Base-by-base conservation (phyloP, 495 filamentous ascomycete species). In the Staphylotrichum longicolle region DNA sequence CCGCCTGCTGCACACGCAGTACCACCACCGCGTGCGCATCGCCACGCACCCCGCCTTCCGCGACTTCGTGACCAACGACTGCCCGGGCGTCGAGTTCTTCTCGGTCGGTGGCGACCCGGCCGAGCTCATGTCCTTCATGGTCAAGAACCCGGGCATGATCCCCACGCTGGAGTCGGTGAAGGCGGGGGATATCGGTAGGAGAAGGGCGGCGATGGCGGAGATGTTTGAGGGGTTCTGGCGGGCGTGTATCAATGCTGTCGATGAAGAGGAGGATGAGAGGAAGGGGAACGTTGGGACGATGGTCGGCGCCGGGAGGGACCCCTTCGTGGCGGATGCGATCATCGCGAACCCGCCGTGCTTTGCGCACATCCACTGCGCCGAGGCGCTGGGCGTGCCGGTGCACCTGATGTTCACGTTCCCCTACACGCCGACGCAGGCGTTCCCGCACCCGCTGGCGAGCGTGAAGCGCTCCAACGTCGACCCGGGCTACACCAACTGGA, bases 281-380 rank as follows among this genome's bases (percentile, higher is more conserved):
- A 8, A 81, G 78, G 58, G 82, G 86, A 81, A 84, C 82, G 81
- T 75, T 73, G 2, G 62, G 70, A 27, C 20, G 20, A 27, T 27
- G 20, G 20, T 27, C 20, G 20, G 20, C 1, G 20, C 20, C 20
- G 20, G 20, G 40, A 72, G 71, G 51, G 76, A 76, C 48, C 85
- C 88, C 9, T 94, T 94, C 61, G 84, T 93, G 30, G 89, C 88
- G 0, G 88, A 93, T 70, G 86, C 82, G 7, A 93, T 94, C 65
- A 92, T 94, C 60, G 90, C 90, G 11, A 94, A 94, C 68, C 90
- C 90, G 3, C 89, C 89, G 0, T 88, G 87, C 70, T 91, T 92
- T 69, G 88, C 88, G 11, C 89, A 92, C 71, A 75, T 93, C 5
- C 89, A 91, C 73, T 87, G 88, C 63, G 90, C 90, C n/a, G 86